Percentiles rank a stretch among this genome's conserved stretches.
These are phyloP conservation scores for Boletus pseudopeckii DNA, from an alignment of 768 basidiomycete species.

Conservation along the genomic window DNA sequence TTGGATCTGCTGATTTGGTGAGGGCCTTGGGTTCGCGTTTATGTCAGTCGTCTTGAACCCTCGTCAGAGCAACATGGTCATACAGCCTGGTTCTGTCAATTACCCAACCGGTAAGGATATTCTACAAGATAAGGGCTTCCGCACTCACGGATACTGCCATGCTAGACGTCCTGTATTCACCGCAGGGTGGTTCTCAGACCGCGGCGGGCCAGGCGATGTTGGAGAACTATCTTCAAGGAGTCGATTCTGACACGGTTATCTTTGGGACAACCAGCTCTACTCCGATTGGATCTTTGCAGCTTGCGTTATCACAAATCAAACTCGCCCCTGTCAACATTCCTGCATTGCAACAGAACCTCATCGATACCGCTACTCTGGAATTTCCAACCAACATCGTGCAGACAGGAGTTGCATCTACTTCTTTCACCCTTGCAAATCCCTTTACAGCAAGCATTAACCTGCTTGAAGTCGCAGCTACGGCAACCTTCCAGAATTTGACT, in stretches of 20 bases:
- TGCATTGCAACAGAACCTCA: conserved; percentile 58
- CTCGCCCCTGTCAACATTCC: conserved; percentile 64
- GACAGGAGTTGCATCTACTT: conserved; percentile 56
- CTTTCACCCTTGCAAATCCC: conserved; percentile 60
- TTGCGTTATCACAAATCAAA: conserved; percentile 56
- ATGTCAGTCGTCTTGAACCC: not conserved
- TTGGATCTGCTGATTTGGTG: conserved; percentile 60
- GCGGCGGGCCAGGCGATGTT: conserved; percentile 53
- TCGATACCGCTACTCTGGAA: conserved; percentile 50
- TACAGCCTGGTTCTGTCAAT: conserved; percentile 53
- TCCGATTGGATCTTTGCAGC: conserved; percentile 55
- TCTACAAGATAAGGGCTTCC: not conserved
- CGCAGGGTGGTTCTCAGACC: conserved; percentile 48
- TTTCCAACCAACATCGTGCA: conserved; percentile 62
- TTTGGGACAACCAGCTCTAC: conserved; percentile 54
- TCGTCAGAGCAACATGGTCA: conserved; percentile 48
- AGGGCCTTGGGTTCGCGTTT: conserved; percentile 8
- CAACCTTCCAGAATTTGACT: conserved; percentile 50
- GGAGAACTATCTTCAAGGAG: conserved; percentile 67
- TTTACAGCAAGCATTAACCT: conserved; percentile 73
- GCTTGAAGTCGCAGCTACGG: conserved; percentile 50
- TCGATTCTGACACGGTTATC: conserved; percentile 53
- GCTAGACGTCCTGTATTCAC: conserved; percentile 58
- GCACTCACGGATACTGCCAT: conserved; percentile 2
- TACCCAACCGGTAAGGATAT: conserved; percentile 50